Evolutionary conservation across 345 rosid species (phyloP).

Genomic region (Gossypium rotundifolium): DNA sequence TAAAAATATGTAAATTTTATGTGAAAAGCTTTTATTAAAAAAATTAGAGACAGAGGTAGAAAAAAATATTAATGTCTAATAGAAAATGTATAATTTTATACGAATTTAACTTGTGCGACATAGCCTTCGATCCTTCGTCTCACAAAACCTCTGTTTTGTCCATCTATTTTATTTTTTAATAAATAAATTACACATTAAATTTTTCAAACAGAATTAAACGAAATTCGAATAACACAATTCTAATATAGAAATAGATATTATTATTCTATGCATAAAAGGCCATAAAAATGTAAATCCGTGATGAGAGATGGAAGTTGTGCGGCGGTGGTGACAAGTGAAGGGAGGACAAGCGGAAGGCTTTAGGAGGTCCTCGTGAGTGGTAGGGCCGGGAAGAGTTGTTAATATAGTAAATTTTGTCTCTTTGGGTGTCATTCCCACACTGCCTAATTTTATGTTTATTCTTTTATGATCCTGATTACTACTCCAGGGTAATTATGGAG

Average conservation of each 20-base stretch:
- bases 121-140: rapidly evolving
- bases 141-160: rapidly evolving
- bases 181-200: rapidly evolving
- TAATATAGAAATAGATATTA: no score
- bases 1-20: rapidly evolving
- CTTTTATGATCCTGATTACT: not conserved
- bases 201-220: rapidly evolving
- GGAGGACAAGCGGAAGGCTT: not conserved
- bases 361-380: not conserved
- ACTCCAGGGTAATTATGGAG: not conserved
- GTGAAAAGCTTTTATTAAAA: no score
- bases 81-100: rapidly evolving
- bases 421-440: not conserved
- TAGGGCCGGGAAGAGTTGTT: not conserved
- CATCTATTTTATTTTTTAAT: no score
- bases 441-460: not conserved
- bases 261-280: not conserved
- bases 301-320: not conserved
- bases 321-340: not conserved
- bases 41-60: rapidly evolving
- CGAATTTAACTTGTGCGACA: no score
- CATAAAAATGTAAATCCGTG: not conserved
- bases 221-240: no score
- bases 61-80: no score
- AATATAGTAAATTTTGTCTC: not conserved